These are phyloP conservation scores for Fusarium euwallaceae DNA, from an alignment of 2,329 filamentous ascomycete species.

Conservation along the genomic window DNA sequence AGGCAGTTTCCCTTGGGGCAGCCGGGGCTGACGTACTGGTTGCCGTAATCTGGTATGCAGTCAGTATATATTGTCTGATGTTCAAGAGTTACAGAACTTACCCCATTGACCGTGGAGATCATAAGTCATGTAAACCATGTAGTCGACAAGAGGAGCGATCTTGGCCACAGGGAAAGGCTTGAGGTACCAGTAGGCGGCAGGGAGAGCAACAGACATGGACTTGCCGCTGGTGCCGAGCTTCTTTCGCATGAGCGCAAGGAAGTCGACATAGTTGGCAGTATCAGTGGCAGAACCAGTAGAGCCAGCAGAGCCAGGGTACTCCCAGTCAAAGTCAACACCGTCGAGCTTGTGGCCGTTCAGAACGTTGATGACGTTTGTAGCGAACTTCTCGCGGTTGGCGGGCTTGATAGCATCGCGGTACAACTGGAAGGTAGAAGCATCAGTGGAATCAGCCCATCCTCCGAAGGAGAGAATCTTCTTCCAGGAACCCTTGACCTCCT, in stretches of 20 bases:
- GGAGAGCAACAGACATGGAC: slow-evolving; percentile 53
- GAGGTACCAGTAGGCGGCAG: slow-evolving; percentile 57
- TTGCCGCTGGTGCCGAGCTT: slow-evolving; percentile 48
- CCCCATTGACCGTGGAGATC: slow-evolving; percentile 54
- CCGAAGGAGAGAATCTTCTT: slow-evolving; percentile 55
- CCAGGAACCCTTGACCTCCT: slow-evolving; percentile 42
- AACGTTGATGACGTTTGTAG: slow-evolving; percentile 55
- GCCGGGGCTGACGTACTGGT: slow-evolving; percentile 41
- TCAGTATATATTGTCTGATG: slow-evolving; percentile 6
- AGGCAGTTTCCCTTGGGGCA: slow-evolving; percentile 51
- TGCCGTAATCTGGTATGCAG: slow-evolving; percentile 38
- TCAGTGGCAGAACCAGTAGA: slow-evolving; percentile 48
- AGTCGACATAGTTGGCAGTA: slow-evolving; percentile 51
- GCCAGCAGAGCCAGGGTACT: slow-evolving; percentile 55
- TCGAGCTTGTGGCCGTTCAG: slow-evolving; percentile 56
- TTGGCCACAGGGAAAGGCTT: slow-evolving; percentile 51
- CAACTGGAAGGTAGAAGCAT: slow-evolving; percentile 43
- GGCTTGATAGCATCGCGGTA: slow-evolving; percentile 48
- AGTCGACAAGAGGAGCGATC: slow-evolving; percentile 51
- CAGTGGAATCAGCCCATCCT: slow-evolving; percentile 51
- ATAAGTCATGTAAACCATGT: slow-evolving; percentile 56
- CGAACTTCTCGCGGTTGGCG: slow-evolving; percentile 55
- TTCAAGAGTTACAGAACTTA: neutral
- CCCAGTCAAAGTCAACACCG: slow-evolving; percentile 63
- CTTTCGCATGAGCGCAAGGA: slow-evolving; percentile 48